Evolutionary conservation across 495 filamentous ascomycete genomes (phyloP).

Genomic region (Penicillium longicatenatum): DNA sequence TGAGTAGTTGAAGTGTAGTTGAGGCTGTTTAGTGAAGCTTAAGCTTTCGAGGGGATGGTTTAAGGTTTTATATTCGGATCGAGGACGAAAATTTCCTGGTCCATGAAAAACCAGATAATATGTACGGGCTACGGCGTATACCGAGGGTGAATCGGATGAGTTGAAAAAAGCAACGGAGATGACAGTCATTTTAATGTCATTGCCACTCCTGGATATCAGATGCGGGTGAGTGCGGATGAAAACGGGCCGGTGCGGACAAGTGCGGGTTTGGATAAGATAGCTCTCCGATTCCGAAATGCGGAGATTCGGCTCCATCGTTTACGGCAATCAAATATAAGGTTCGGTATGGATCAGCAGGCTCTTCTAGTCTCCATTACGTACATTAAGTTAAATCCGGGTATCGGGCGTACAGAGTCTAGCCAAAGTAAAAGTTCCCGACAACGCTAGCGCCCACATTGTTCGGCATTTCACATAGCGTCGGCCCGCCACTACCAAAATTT

Average conservation of each 20-base stretch:
- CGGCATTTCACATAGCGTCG: too few species aligned
- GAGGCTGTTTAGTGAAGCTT: neutral
- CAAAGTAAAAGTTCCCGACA: too few species aligned
- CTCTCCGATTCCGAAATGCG: neutral
- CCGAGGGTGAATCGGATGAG: constrained; percentile 7
- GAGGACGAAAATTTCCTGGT: neutral
- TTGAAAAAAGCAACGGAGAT: neutral
- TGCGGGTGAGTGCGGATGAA: constrained; percentile 25
- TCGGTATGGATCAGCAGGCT: neutral
- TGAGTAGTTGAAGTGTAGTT: neutral
- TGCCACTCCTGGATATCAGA: constrained; percentile 5
- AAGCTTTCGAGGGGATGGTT: neutral
- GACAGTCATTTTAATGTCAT: neutral
- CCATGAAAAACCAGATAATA: neutral
- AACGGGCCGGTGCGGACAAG: constrained; percentile 3
- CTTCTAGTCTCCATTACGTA: too few species aligned
- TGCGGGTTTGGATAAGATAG: constrained; percentile 15
- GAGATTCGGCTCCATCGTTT: neutral
- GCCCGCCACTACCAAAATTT: constrained; percentile 22
- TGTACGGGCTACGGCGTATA: constrained; percentile 17
- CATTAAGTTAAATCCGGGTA: too few species aligned
- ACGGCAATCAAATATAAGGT: neutral
- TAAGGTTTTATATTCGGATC: constrained; percentile 6
- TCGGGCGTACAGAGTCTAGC: too few species aligned
- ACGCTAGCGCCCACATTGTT: too few species aligned